These are phyloP conservation scores for Solanum appendiculatum DNA, from an alignment of 257 asterid genomes.

Conservation along the genomic window DNA sequence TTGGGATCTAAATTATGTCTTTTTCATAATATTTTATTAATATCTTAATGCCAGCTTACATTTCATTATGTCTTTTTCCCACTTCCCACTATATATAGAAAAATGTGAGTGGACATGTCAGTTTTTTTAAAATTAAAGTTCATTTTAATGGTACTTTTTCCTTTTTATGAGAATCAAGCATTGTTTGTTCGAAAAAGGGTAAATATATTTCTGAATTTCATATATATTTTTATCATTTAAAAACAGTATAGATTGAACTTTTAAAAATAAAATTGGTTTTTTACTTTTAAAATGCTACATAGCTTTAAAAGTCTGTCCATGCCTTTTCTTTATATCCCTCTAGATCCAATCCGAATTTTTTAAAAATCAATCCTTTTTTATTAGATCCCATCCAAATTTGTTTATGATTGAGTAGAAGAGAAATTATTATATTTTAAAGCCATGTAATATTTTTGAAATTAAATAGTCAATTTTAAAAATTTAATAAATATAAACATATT, in stretches of 20 bases:
- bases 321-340: no score
- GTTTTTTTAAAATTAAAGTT: neutral
- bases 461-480: no score
- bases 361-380: no score
- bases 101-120: neutral
- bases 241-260: no score
- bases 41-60: neutral
- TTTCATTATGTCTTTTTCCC: no score
- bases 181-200: no score
- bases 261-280: no score
- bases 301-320: neutral
- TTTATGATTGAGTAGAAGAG: neutral
- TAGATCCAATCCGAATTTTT: no score
- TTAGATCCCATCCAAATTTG: neutral
- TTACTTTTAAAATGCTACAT: neutral
- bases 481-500: no score
- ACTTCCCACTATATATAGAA: neutral
- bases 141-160: neutral
- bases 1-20: neutral
- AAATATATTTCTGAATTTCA: no score
- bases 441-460: neutral
- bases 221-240: no score
- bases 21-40: neutral
- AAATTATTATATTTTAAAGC: no score
- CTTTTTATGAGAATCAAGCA: neutral